phyloP scores from a whole-genome alignment of 768 basidiomycete genomes.

The Lentinula detonsa region DNA sequence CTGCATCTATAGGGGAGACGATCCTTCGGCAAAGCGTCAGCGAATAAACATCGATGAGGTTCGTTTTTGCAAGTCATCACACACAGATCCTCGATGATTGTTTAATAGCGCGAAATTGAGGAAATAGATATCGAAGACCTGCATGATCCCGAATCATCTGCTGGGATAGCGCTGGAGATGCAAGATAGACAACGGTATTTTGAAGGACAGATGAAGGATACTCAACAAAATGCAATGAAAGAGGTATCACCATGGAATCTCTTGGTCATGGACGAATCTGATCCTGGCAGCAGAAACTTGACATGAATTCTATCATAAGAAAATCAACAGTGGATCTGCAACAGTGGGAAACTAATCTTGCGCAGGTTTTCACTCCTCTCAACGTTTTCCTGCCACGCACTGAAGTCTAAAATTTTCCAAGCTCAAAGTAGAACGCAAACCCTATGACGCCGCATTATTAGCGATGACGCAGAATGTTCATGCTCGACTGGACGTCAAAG shows the following conservation, averaged over 20 bases:
- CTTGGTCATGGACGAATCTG: background rate
- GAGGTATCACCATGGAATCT: constrained; percentile 19
- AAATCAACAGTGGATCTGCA: constrained; percentile 41
- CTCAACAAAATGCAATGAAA: constrained; percentile 18
- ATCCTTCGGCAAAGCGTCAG: constrained; percentile 53
- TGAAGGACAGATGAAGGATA: constrained; percentile 50
- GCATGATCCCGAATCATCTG: constrained; percentile 56
- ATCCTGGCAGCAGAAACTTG: constrained; percentile 30
- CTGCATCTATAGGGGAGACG: constrained; percentile 40
- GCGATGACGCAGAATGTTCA: constrained; percentile 79
- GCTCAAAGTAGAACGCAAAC: constrained; percentile 64
- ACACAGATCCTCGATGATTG: background rate
- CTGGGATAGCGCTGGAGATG: constrained; percentile 81
- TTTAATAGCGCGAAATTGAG: constrained; percentile 17
- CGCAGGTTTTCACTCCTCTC: constrained; percentile 35
- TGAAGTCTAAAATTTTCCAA: constrained; percentile 17
- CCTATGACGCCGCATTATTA: constrained; percentile 60
- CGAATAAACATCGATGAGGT: constrained; percentile 43
- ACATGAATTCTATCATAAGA: constrained; percentile 40
- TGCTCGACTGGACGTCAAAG: constrained; percentile 61
- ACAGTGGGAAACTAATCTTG: constrained; percentile 54
- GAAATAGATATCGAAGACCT: constrained; percentile 86
- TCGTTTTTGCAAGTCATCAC: constrained; percentile 7
- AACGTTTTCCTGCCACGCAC: background rate
- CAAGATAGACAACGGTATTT: constrained; percentile 81